These are phyloP conservation scores for Penicillium verhagenii DNA, from an alignment of 495 filamentous ascomycete species.

Conservation along the genomic window DNA sequence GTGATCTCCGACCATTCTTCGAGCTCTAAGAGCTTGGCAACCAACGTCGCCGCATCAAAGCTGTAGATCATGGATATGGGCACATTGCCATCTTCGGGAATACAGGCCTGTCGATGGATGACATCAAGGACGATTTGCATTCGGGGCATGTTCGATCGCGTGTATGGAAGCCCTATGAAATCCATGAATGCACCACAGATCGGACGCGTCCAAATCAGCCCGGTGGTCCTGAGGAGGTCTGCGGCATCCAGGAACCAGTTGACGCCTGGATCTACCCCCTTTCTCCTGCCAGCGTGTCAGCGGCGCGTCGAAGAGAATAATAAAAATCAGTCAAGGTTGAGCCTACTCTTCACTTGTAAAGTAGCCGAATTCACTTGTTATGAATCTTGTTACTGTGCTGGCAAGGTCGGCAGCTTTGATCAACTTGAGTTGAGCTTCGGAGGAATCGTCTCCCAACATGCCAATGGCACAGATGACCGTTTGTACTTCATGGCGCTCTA, in stretches of 20 bases:
- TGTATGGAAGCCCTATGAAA: slow-evolving; percentile 3
- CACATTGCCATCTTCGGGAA: slow-evolving; percentile 3
- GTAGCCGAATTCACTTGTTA: slow-evolving; percentile 10
- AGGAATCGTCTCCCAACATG: slow-evolving; percentile 10
- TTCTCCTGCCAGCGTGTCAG: slow-evolving; percentile 4
- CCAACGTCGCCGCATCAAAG: slow-evolving; percentile 6
- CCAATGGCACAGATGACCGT: slow-evolving; percentile 12
- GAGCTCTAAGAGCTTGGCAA: slow-evolving; percentile 10
- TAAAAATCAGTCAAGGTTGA: neutral
- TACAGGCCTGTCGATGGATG: slow-evolving; percentile 7
- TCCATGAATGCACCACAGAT: slow-evolving; percentile 13
- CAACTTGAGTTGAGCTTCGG: slow-evolving; percentile 8
- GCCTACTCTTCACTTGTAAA: slow-evolving; percentile 6
- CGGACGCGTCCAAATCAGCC: slow-evolving; percentile 6
- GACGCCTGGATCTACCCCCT: slow-evolving; percentile 5
- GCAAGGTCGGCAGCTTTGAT: slow-evolving; percentile 8
- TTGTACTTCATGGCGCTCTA: slow-evolving; percentile 8
- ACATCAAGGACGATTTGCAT: slow-evolving; percentile 7
- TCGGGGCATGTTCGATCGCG: slow-evolving; percentile 5
- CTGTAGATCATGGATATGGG: slow-evolving; percentile 10
- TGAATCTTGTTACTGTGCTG: slow-evolving; percentile 3
- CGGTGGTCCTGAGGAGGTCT: slow-evolving; percentile 6
- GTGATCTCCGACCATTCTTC: slow-evolving; percentile 12
- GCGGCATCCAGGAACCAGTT: slow-evolving; percentile 9
- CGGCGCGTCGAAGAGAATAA: neutral